These are phyloP conservation scores for Fusarium paranaense DNA, from an alignment of 2,329 filamentous ascomycete genomes.

Conservation along the genomic window DNA sequence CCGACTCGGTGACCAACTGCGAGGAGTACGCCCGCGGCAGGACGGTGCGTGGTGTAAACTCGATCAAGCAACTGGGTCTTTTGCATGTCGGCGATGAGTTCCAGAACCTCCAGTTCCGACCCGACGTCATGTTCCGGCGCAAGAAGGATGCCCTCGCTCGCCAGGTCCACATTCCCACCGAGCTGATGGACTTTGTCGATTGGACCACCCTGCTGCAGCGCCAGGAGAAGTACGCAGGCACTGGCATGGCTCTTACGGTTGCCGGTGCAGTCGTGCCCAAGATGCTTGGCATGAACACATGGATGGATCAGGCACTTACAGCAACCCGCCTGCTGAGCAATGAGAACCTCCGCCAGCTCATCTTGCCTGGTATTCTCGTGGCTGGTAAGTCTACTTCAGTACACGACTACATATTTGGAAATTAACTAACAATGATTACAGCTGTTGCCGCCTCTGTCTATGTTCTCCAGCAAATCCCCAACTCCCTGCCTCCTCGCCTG, in stretches of 20 bases:
- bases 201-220: slow-evolving; percentile 83
- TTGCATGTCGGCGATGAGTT: slow-evolving; percentile 91
- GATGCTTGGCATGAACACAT: slow-evolving; percentile 84
- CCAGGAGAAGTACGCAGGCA: slow-evolving; percentile 95
- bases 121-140: slow-evolving; percentile 93
- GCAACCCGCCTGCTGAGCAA: slow-evolving; percentile 84
- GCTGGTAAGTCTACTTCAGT: slow-evolving; percentile 71
- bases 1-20: slow-evolving; percentile 79
- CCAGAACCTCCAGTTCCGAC: slow-evolving; percentile 85
- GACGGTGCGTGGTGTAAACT: slow-evolving; percentile 83
- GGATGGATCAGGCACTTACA: slow-evolving; percentile 88
- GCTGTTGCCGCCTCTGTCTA: slow-evolving; percentile 82
- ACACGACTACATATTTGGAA: not conserved
- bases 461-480: slow-evolving; percentile 86
- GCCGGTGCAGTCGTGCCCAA: slow-evolving; percentile 86
- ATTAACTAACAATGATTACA: slow-evolving; percentile 51
- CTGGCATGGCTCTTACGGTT: slow-evolving; percentile 93
- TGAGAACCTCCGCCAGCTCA: slow-evolving; percentile 82
- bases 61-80: slow-evolving; percentile 89
- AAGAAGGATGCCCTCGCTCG: slow-evolving; percentile 84
- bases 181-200: slow-evolving; percentile 95
- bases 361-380: slow-evolving; percentile 82
- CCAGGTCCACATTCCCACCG: slow-evolving; percentile 87
- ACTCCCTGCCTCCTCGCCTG: slow-evolving; percentile 87
- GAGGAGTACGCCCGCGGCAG: slow-evolving; percentile 86